phyloP scores from a whole-genome alignment of 768 basidiomycete species.

The Boletellus ananas region DNA sequence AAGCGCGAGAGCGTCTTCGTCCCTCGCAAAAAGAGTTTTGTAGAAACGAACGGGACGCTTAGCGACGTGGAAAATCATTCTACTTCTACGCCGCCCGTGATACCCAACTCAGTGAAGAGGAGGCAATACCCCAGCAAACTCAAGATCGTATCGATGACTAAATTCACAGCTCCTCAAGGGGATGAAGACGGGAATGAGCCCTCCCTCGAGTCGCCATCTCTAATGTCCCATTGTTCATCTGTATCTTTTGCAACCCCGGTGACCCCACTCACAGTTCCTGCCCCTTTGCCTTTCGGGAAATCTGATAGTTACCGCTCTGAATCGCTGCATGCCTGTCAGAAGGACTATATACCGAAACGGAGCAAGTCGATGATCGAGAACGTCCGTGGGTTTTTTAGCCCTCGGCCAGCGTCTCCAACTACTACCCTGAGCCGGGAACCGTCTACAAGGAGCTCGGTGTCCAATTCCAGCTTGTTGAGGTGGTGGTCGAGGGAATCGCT shows the following conservation, averaged over 20 bases:
- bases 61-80: slow-evolving; percentile 17
- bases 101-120: slow-evolving; percentile 13
- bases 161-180: slow-evolving; percentile 17
- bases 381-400: slow-evolving; percentile 56
- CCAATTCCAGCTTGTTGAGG: slow-evolving; percentile 34
- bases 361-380: slow-evolving; percentile 58
- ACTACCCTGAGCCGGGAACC: slow-evolving; percentile 26
- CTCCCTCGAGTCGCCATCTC: slow-evolving; percentile 33
- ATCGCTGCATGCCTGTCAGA: slow-evolving; percentile 21
- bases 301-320: slow-evolving; percentile 22
- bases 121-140: slow-evolving; percentile 27
- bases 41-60: slow-evolving; percentile 22
- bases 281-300: slow-evolving; percentile 11
- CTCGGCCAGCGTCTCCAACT: slow-evolving; percentile 43
- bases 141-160: slow-evolving; percentile 25
- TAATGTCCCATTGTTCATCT: slow-evolving; percentile 39
- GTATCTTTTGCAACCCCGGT: slow-evolving; percentile 25
- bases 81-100: not conserved
- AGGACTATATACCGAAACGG: slow-evolving; percentile 37
- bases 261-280: slow-evolving; percentile 19
- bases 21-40: slow-evolving; percentile 52
- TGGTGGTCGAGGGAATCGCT: slow-evolving; percentile 51
- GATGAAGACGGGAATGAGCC: slow-evolving; percentile 24
- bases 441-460: slow-evolving; percentile 27
- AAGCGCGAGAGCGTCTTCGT: slow-evolving; percentile 71